Conservation (phyloP, 2,329 filamentous ascomycete species). For the Paracoccidioides lutzii region DNA sequence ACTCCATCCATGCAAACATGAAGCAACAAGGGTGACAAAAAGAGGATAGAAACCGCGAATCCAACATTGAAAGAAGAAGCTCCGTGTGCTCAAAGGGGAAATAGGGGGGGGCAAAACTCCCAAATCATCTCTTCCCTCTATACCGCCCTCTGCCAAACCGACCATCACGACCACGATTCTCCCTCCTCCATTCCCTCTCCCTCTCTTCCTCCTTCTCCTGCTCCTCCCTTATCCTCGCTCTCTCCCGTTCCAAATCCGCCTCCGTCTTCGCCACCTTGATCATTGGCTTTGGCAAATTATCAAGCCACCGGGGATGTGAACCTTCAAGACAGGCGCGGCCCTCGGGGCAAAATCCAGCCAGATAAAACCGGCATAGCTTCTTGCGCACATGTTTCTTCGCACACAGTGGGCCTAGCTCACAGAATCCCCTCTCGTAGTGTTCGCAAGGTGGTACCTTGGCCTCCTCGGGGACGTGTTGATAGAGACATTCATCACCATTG, state of each 20-base stretch:
- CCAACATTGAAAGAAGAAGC: neutral
- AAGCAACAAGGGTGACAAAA: neutral
- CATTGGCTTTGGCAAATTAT: conserved; percentile 49
- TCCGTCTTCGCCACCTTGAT: conserved; percentile 57
- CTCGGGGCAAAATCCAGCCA: conserved; percentile 90
- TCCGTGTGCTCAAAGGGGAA: neutral
- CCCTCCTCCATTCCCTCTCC: conserved; percentile 40
- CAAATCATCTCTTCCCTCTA: conserved; percentile 33
- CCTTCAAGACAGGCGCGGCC: conserved; percentile 62
- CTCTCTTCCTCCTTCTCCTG: conserved; percentile 44
- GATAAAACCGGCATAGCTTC: conserved; percentile 68
- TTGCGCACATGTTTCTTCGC: conserved; percentile 79
- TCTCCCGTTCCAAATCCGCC: conserved; percentile 52
- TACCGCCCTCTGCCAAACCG: conserved; percentile 30
- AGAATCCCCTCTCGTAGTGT: conserved; percentile 91
- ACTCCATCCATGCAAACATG: neutral
- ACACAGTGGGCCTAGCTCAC: conserved; percentile 75
- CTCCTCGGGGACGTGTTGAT: conserved; percentile 77
- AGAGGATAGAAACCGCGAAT: neutral
- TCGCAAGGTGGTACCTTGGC: conserved; percentile 68
- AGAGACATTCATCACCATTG: conserved; percentile 92
- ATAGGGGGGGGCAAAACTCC: neutral
- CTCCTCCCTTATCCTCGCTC: conserved; percentile 44
- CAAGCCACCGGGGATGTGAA: conserved; percentile 66
- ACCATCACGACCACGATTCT: conserved; percentile 38